phyloP scores from a whole-genome alignment of 2,329 filamentous ascomycete species.

The Verticillium nubilum region DNA sequence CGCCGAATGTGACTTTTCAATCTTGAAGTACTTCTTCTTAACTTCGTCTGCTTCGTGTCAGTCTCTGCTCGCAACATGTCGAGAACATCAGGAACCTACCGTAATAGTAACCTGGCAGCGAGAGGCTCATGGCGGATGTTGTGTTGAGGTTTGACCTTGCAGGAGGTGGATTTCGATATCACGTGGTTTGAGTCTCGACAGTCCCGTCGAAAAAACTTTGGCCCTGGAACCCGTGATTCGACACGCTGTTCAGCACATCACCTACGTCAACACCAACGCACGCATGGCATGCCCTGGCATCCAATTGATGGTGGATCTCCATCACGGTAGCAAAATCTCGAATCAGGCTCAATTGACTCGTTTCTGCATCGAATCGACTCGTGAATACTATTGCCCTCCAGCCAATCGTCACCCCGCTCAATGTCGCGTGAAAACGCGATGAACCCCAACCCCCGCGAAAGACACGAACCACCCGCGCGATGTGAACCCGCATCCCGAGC shows the following conservation, averaged over 20 bases:
- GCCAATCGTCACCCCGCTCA: neutral
- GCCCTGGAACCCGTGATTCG: neutral
- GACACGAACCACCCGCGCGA: neutral
- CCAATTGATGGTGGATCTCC: too few relatives aligned
- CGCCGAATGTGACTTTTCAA: conserved; percentile 52
- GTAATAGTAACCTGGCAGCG: conserved; percentile 51
- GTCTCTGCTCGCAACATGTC: neutral
- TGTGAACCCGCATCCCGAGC: neutral
- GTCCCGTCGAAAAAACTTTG: neutral
- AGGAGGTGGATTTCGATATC: neutral
- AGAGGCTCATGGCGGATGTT: conserved; percentile 10
- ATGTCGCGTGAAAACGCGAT: neutral
- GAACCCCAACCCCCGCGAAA: neutral
- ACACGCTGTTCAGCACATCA: neutral
- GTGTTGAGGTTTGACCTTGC: neutral
- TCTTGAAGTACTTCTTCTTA: conserved; percentile 64
- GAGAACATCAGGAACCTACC: conserved; percentile 25
- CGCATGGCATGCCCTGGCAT: neutral
- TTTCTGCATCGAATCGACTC: neutral
- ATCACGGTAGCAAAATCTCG: too few relatives aligned
- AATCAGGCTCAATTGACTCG: neutral
- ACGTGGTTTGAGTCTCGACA: neutral
- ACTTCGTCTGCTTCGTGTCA: conserved; percentile 34
- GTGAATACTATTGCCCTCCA: neutral
- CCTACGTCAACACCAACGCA: neutral